These are phyloP conservation scores for Sisymbrium altissimum DNA, from an alignment of 345 rosid genomes.

Conservation along the genomic window DNA sequence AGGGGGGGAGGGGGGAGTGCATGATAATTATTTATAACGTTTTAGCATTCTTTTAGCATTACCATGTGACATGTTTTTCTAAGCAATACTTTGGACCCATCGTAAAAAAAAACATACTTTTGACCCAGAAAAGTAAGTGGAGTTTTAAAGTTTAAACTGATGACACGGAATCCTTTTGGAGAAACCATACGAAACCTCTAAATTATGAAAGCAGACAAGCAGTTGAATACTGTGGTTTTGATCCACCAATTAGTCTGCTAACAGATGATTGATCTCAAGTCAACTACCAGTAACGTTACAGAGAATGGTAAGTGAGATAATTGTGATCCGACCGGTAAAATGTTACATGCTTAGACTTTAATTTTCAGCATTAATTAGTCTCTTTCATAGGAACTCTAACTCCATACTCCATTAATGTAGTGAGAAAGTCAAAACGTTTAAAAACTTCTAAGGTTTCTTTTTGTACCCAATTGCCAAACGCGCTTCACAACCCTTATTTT, in stretches of 20 bases:
- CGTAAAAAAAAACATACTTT: no score
- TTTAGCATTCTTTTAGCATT: background rate
- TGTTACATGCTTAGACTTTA: background rate
- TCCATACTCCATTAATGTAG: background rate
- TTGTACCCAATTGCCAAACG: no score
- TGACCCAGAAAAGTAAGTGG: no score
- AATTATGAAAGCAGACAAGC: background rate
- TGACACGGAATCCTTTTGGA: no score
- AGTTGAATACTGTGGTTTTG: background rate
- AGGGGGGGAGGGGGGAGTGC: background rate
- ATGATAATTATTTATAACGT: background rate
- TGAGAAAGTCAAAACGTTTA: background rate
- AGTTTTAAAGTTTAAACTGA: no score
- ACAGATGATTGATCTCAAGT: background rate
- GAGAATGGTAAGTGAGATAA: background rate
- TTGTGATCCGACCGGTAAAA: background rate
- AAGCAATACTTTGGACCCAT: no score
- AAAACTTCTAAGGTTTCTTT: background rate
- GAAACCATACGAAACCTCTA: no score
- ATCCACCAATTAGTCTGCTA: background rate
- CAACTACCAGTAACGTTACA: background rate
- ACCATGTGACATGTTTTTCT: no score
- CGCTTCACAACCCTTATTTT: no score
- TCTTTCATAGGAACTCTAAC: background rate
- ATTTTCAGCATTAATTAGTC: background rate